A percentile compares a stretch with the other conserved stretches of the same genome.
Conservation (phyloP, 306 rosid genomes). For the Prunus persica region DNA sequence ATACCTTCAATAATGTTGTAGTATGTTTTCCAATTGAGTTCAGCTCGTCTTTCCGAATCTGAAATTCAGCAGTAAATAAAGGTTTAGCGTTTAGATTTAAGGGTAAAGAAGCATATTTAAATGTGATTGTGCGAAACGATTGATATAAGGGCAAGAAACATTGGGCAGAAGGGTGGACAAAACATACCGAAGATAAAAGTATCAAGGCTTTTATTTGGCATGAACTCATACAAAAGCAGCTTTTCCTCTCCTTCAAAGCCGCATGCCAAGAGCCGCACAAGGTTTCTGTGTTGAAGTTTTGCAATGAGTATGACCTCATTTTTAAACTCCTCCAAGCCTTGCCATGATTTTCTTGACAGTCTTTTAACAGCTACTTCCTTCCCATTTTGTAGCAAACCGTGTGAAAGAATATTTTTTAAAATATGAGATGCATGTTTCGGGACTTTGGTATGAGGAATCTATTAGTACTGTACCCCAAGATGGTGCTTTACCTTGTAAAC, state of each 20-base stretch:
- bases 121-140: neutral
- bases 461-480: too few relatives aligned
- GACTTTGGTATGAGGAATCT: too few relatives aligned
- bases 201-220: slow-evolving; percentile 60
- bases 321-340: slow-evolving; percentile 33
- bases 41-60: too few relatives aligned
- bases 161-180: neutral
- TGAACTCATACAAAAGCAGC: slow-evolving; percentile 52
- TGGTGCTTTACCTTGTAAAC: slow-evolving; percentile 33
- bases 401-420: neutral
- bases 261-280: slow-evolving; percentile 57
- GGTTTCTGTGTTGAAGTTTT: slow-evolving; percentile 58
- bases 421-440: too few relatives aligned
- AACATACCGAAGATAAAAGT: slow-evolving; percentile 48
- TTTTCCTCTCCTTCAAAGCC: slow-evolving; percentile 48
- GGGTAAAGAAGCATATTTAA: too few relatives aligned
- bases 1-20: too few relatives aligned
- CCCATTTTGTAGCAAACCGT: slow-evolving; percentile 53
- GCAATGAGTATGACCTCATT: slow-evolving; percentile 31
- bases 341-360: slow-evolving; percentile 52
- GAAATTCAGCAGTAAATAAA: too few relatives aligned
- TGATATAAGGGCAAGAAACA: neutral
- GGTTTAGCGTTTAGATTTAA: neutral
- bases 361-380: slow-evolving; percentile 54
- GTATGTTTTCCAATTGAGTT: too few relatives aligned